phyloP scores from a whole-genome alignment of 1,139 yeast genomes.

The Protomyces gravidus region DNA sequence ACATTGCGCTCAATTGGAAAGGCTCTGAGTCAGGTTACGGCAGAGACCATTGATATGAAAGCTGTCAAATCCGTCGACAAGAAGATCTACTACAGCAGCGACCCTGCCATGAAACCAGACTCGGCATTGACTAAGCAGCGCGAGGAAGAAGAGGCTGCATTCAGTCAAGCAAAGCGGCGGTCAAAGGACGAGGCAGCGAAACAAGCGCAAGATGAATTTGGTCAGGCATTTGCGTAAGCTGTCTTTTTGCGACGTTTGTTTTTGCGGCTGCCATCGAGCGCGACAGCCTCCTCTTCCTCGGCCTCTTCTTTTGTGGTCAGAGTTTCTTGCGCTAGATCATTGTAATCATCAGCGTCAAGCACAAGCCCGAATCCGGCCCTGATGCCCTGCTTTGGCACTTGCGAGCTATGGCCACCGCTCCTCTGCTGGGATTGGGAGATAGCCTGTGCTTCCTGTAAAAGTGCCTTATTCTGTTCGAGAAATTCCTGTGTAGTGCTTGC shows the following conservation, averaged over 20 bases:
- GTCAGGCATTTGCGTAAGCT: background rate
- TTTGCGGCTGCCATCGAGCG: background rate
- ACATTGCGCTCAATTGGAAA: background rate
- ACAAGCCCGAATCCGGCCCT: background rate
- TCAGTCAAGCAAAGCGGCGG: background rate
- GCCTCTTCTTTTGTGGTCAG: background rate
- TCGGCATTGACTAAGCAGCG: constrained; percentile 26
- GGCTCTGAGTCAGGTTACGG: background rate
- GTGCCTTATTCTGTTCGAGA: background rate
- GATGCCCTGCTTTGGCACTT: background rate
- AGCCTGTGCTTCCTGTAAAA: background rate
- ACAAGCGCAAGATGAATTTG: constrained; percentile 6
- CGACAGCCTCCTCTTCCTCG: background rate
- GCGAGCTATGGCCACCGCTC: too few relatives aligned
- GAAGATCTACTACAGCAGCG: constrained; percentile 38
- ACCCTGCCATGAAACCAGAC: constrained; percentile 31
- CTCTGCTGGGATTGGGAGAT: background rate
- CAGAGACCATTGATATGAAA: constrained; percentile 48
- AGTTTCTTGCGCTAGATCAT: background rate
- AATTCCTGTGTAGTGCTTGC: background rate
- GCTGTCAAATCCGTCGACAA: constrained; percentile 40
- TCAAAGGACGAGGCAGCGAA: constrained; percentile 11
- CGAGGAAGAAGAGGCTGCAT: constrained; percentile 7
- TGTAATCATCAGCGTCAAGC: background rate
- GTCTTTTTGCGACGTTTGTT: background rate